Conservation (phyloP, 225 moss, liverwort and hornwort genomes). For the Pleurozium schreberi region DNA sequence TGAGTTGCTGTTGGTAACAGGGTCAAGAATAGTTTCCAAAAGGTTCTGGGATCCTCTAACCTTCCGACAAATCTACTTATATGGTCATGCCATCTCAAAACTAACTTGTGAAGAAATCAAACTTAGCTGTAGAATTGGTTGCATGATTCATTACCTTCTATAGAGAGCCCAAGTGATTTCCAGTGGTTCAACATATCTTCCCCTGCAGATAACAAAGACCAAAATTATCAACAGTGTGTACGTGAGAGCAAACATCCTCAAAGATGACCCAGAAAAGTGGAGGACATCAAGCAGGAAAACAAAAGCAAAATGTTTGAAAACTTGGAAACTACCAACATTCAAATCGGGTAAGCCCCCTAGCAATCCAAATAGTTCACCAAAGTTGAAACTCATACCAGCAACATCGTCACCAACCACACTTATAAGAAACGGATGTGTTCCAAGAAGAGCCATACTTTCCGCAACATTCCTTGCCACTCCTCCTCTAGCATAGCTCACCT, state of each 20-base stretch:
- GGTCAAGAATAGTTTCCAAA: neutral
- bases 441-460: conserved; percentile 69
- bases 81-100: neutral
- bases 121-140: neutral
- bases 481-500: conserved; percentile 73
- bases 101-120: neutral
- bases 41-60: neutral
- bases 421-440: conserved; percentile 59
- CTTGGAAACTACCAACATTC: neutral
- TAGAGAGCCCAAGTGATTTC: conserved; percentile 67
- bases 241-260: neutral
- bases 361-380: neutral
- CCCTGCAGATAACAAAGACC: conserved; percentile 26
- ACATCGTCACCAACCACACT: conserved; percentile 90
- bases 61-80: neutral
- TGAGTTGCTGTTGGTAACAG: neutral
- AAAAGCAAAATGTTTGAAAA: neutral
- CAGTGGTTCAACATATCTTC: conserved; percentile 65
- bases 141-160: conserved; percentile 33
- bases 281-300: neutral
- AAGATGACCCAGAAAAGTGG: neutral
- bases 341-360: neutral
- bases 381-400: conserved; percentile 44
- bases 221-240: neutral
- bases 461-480: conserved; percentile 96